Evolutionary conservation across 441 rosid genomes (phyloP), one percentile per base, ranked within the genome.

Genomic region (Gossypium aridum): DNA sequence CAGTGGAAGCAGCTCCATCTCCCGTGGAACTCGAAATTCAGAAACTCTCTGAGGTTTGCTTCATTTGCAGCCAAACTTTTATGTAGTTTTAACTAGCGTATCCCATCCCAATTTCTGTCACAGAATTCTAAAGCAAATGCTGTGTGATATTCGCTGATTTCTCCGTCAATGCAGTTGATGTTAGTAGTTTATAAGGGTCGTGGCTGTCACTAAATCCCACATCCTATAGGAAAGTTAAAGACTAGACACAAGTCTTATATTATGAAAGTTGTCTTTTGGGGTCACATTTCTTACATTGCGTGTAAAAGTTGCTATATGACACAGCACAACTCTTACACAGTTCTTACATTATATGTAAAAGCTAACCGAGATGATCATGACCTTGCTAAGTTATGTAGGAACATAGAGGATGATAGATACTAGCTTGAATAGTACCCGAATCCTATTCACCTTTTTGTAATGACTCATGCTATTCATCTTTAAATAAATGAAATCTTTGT

Each of bases 41-140:
- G 83, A 91, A 87, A 74, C 85, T 95, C 72, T 86, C 89, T 2
- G 98, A 87, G 93, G 97, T 84, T 64, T 1, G 73, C 65, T 9
- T 64, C 16, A 43, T 70, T 70, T 62, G 16, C n/a, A 37, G 25
- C 20, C 26, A 12, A 4, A 19, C 4, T 64, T 61, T 16, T 55
- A 10, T 22, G 8, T 31, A 34, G 7, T 19, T 71, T 59, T 59
- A 25, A 14, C n/a, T 51, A 9, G 34, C 34, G 25, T 16, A 5
- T 3, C 25, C 47, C 43, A 10, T 25, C 43, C 19, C 26, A 3
- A 16, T 70, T 57, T 28, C 49, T 9, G 47, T 28, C 39, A 23
- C 37, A 5, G 37, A 31, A 5, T 1, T 31, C 37, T 5, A 31
- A 31, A 31, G 37, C 37, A 31, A 53, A 19, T 53, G 20, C 8